Percentiles rank a stretch among this genome's conserved stretches.
These are phyloP conservation scores for Hippophae rhamnoides DNA, from an alignment of 306 rosid species.

Conservation along the genomic window DNA sequence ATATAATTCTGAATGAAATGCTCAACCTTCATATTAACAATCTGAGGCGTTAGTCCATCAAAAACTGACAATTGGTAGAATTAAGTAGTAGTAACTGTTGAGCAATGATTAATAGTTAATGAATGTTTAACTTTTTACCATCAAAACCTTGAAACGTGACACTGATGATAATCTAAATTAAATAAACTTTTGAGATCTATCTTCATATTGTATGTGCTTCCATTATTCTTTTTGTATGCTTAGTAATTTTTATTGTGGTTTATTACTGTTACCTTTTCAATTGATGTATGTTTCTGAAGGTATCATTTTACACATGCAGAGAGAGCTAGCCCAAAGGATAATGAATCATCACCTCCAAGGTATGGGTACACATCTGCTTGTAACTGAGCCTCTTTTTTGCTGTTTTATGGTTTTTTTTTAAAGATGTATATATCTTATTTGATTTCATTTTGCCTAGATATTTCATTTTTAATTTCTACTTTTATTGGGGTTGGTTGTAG, in stretches of 20 bases:
- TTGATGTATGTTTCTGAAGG: constrained; percentile 9
- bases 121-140: constrained; percentile 1
- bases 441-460: neutral
- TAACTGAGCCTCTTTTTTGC: neutral
- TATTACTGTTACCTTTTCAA: constrained; percentile 6
- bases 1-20: no score
- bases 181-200: constrained; percentile 1
- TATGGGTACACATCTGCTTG: constrained; percentile 16
- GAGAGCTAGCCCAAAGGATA: constrained; percentile 39
- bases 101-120: no score
- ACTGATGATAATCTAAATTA: neutral
- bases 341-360: constrained; percentile 37
- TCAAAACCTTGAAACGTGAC: constrained; percentile 8
- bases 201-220: neutral
- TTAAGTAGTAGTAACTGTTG: no score
- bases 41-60: no score
- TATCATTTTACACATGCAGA: constrained; percentile 43
- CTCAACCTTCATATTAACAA: no score
- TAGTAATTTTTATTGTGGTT: neutral
- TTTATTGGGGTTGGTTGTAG: no score
- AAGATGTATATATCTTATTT: neutral
- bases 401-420: neutral
- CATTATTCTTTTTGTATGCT: no score
- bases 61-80: no score
- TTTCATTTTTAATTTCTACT: no score